phyloP scores from a whole-genome alignment of 2,329 filamentous ascomycete genomes.

The Exophiala oligosperma region DNA sequence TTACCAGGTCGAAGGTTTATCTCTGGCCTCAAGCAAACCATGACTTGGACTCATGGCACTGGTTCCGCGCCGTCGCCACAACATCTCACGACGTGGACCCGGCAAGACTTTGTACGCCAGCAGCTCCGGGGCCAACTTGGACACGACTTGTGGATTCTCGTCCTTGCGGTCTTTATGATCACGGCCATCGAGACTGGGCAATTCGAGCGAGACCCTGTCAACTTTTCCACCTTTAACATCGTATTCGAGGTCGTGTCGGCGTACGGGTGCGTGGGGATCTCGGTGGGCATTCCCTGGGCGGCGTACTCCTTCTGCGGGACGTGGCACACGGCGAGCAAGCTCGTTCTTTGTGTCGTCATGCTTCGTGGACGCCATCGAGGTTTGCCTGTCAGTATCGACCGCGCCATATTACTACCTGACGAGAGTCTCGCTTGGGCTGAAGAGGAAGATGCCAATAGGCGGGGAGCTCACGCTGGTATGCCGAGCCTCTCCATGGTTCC shows the following conservation, averaged over 20 bases:
- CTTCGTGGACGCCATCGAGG: conserved; percentile 56
- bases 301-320: conserved; percentile 50
- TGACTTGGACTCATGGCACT: conserved; percentile 14
- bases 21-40: conserved; percentile 11
- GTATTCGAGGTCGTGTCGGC: conserved; percentile 48
- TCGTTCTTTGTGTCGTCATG: conserved; percentile 58
- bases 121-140: conserved; percentile 66
- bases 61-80: background rate
- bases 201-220: conserved; percentile 52
- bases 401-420: conserved; percentile 42
- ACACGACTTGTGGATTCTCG: conserved; percentile 68
- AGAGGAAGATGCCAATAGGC: conserved; percentile 40
- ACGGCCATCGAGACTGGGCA: conserved; percentile 60
- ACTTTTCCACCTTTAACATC: conserved; percentile 61
- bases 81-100: conserved; percentile 32
- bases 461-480: conserved; percentile 4
- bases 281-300: conserved; percentile 45
- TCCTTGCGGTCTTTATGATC: conserved; percentile 61
- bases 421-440: conserved; percentile 43
- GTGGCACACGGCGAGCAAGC: conserved; percentile 53
- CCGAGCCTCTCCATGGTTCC: background rate
- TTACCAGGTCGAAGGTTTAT: conserved; percentile 3
- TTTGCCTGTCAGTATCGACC: conserved; percentile 56
- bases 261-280: conserved; percentile 47
- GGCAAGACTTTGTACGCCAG: conserved; percentile 52